Evolutionary conservation across 305 asterid species (phyloP), one percentile per base, ranked within the genome.

Genomic region (Nicotiana rustica): DNA sequence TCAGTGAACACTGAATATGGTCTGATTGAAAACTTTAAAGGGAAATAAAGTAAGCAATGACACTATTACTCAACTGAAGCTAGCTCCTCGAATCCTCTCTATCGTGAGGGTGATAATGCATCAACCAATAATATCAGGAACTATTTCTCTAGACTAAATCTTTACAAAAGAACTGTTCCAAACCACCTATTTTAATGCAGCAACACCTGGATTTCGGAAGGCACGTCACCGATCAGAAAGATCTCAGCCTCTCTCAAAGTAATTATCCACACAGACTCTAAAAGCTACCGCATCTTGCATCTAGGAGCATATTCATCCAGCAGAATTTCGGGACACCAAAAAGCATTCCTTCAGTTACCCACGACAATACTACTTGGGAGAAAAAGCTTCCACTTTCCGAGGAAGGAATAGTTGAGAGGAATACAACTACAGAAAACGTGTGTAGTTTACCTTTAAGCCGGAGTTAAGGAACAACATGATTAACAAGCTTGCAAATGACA

Each of bases 61-160:
- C 35, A 12, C 21, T 44, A 18, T 44, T 44, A 70, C 18, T 41
- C 78, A 33, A 70, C 13, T 5, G 78, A 18, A 10, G n/a, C 35
- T 70, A 70, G 78, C 78, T 70, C 60, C 78, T 41, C 35, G 4
- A 44, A 5, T 41, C 36, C 36, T 19, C 78, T 70, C 5, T 44
- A 41, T 10, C 10, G 59, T 0, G 18, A 13, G 5, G 59, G 60
- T 44, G 38, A 5, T 41, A 70, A 41, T 44, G 60, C 19, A 70
- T 9, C 59, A 12, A 70, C n/a, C 78, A 18, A 8, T 18, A 9
- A 29, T 8, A 44, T 70, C 59, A 41, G 36, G 6, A 44, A 44
- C 41, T 47, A 2, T 71, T 41, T n/a, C 25, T 18, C 59, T 18
- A 70, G 36, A 12, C 78, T 19, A 19, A 5, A 66, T 66, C 21